These are phyloP conservation scores for Paragyromitra xinjiangensis DNA, from an alignment of 495 filamentous ascomycete species.

Conservation along the genomic window DNA sequence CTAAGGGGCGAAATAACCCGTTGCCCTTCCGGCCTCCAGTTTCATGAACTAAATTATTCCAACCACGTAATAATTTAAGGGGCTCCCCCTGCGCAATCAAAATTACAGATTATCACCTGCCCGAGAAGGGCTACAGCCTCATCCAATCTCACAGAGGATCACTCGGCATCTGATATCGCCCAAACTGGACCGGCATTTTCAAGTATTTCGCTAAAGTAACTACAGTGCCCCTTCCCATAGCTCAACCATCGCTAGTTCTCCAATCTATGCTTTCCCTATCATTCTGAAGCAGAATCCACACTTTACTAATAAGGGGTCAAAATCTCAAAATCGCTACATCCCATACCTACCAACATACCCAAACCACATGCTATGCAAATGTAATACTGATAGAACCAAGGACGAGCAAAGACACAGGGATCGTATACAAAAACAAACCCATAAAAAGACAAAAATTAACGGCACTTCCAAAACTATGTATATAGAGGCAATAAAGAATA, in stretches of 20 bases:
- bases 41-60: neutral
- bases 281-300: constrained; percentile 1
- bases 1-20: constrained; percentile 23
- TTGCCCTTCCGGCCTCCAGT: neutral
- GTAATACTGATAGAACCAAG: constrained; percentile 1
- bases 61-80: neutral
- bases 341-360: constrained; percentile 5
- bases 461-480: constrained; percentile 32
- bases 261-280: constrained; percentile 10
- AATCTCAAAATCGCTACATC: constrained; percentile 1
- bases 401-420: neutral
- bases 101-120: constrained; percentile 3
- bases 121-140: constrained; percentile 4
- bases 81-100: neutral
- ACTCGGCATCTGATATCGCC: neutral
- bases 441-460: constrained; percentile 29
- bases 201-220: constrained; percentile 4
- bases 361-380: constrained; percentile 23
- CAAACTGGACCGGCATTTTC: neutral
- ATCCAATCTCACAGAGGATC: constrained; percentile 12
- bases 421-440: constrained; percentile 4
- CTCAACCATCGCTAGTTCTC: neutral
- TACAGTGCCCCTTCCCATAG: neutral
- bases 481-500: constrained; percentile 13
- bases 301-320: neutral